These are phyloP conservation scores for Acacia crassicarpa DNA, from an alignment of 306 rosid genomes.

Conservation along the genomic window DNA sequence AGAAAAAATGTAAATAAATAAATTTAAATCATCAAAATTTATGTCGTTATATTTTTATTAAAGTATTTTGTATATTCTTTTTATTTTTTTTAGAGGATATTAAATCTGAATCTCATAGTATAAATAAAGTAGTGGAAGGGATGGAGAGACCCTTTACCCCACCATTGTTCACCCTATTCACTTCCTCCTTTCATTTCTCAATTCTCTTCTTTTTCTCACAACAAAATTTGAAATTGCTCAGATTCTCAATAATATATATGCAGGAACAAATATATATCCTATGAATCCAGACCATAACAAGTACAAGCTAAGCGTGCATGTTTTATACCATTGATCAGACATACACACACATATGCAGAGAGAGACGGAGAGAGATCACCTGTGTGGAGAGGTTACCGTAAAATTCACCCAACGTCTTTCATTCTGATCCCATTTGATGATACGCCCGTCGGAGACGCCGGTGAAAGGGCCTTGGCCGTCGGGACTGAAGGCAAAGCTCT, in stretches of 20 bases:
- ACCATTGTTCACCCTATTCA: background rate
- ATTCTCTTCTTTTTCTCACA: background rate
- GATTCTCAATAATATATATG: background rate
- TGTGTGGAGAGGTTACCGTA: conserved; percentile 51
- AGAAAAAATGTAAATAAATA: too few relatives aligned
- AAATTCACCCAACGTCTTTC: conserved; percentile 55
- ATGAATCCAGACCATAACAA: background rate
- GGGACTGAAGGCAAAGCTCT: conserved; percentile 64
- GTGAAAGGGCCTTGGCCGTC: conserved; percentile 71
- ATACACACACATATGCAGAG: too few relatives aligned
- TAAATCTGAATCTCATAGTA: too few relatives aligned
- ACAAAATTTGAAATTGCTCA: background rate
- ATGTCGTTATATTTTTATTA: too few relatives aligned
- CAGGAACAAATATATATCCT: background rate
- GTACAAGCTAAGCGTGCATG: background rate
- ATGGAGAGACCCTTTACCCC: too few relatives aligned
- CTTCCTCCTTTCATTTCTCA: background rate
- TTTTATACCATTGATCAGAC: background rate
- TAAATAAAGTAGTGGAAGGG: too few relatives aligned
- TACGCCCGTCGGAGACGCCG: conserved; percentile 69
- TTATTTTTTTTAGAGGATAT: too few relatives aligned
- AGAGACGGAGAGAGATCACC: conserved; percentile 29
- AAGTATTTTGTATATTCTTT: too few relatives aligned
- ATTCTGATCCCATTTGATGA: conserved; percentile 58
- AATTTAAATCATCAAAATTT: too few relatives aligned